phyloP scores from a whole-genome alignment of 129 eudicot species.

The Helianthus annuus region DNA sequence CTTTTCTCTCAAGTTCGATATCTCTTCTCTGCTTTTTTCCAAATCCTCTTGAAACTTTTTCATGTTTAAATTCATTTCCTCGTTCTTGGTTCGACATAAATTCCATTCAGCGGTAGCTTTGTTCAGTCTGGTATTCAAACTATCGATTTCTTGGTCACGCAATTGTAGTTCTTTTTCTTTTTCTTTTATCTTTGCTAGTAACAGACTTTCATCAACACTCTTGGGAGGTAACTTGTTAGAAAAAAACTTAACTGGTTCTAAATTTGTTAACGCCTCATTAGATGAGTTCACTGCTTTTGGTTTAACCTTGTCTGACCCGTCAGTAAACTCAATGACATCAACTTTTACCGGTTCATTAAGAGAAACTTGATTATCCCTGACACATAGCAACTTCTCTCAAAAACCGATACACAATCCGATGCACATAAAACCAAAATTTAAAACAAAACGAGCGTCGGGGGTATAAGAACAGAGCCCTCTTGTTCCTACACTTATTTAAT shows the following conservation, averaged over 20 bases:
- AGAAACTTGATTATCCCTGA: constrained; percentile 29
- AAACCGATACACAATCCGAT: neutral
- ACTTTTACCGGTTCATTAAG: constrained; percentile 8
- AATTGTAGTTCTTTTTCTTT: constrained; percentile 26
- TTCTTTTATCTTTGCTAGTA: constrained; percentile 19
- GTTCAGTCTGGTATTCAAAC: constrained; percentile 25
- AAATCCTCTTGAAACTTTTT: constrained; percentile 31
- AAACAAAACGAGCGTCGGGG: neutral
- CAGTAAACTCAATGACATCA: constrained; percentile 3
- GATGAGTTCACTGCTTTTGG: neutral
- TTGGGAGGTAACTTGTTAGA: constrained; percentile 15
- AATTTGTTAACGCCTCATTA: neutral
- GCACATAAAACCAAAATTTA: neutral
- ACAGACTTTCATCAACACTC: constrained; percentile 15
- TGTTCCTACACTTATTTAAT: neutral
- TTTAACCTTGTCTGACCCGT: constrained; percentile 16
- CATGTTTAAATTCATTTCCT: constrained; percentile 15
- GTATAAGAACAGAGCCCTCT: neutral
- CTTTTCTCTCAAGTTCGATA: constrained; percentile 33
- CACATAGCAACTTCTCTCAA: constrained; percentile 9
- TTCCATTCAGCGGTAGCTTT: constrained; percentile 18
- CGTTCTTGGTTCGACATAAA: constrained; percentile 19
- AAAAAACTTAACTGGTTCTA: constrained; percentile 10
- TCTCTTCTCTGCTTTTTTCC: constrained; percentile 21
- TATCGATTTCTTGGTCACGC: constrained; percentile 20